Base-by-base conservation (phyloP, 768 basidiomycete species). In the Rhodosporidiobolus odoratus region DNA sequence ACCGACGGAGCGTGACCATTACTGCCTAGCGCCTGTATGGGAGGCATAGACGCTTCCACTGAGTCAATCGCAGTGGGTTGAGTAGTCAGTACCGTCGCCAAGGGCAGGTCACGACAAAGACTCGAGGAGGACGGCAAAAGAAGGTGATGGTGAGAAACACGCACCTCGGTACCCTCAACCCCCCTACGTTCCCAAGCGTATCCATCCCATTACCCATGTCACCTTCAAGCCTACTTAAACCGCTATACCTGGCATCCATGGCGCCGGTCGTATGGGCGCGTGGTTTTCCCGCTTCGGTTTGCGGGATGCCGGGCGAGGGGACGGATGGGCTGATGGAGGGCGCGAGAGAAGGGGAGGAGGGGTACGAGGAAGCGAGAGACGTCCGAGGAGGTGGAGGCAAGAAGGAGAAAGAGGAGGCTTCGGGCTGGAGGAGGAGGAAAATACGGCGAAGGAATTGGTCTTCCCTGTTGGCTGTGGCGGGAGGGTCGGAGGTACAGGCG, bases 401-500 rank as follows among this genome's bases (percentile, higher is more conserved):
- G 48, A 23, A 23, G 23, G 48, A 13, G 54, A 27, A 3, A 1
- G 54, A 56, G 54, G 54, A 27, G 16, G 54, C 27, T 23, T n/a
- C n/a, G n/a, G 43, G 43, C 23, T 23, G 48, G 48, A 8, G 21
- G 54, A 10, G 12, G 57, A 35, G 41, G 57, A 40, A 41, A 58
- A 58, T 21, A 67, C 82, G 78, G 92, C 93, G 76, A 98, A 97
- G 1, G 95, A 95, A 78, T 98, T 98, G 83, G 97, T 97, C 37
- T 90, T 88, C 6, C 91, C 90, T 72, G 82, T n/a, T 57, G 30
- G 25, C 60, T 62, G 58, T 16, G 32, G 45, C 59, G 60, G 74
- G 12, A 69, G 13, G 17, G 52, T 5, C 30, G 27, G 52, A 12
- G 43, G 17, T 30, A 30, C 27, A 53, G 52, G 27, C 48, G 48